Percentiles rank a stretch among this genome's conserved stretches.
These are phyloP conservation scores for Helichrysum umbraculigerum DNA, from an alignment of 129 eudicot genomes.

Conservation along the genomic window DNA sequence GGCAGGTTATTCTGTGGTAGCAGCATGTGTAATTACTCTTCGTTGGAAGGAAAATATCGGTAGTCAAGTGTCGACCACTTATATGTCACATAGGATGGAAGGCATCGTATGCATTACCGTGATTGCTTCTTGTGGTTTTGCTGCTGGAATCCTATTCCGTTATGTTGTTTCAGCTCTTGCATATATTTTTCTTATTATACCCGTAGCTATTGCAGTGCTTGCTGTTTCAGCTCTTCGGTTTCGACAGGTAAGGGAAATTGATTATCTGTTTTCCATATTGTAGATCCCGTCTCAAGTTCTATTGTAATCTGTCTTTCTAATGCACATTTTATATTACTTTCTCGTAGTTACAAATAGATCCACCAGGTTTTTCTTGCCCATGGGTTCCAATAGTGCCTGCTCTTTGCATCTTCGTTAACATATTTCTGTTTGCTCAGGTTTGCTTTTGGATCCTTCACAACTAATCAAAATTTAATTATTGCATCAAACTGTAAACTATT, in stretches of 20 bases:
- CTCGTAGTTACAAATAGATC: slow-evolving; percentile 51
- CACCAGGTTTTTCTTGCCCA: slow-evolving; percentile 92
- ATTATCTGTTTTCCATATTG: background rate
- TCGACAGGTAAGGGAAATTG: slow-evolving; percentile 62
- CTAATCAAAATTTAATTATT: background rate
- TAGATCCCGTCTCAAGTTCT: background rate
- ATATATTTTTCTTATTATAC: slow-evolving; percentile 42
- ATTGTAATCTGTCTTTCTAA: background rate
- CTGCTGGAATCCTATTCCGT: slow-evolving; percentile 76
- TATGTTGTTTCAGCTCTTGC: slow-evolving; percentile 49
- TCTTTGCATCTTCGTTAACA: slow-evolving; percentile 78
- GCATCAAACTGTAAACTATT: background rate
- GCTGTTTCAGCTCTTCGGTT: slow-evolving; percentile 59
- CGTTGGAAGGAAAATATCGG: slow-evolving; percentile 65
- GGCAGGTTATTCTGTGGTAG: slow-evolving; percentile 98
- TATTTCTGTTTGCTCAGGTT: slow-evolving; percentile 96
- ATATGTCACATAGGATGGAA: slow-evolving; percentile 57
- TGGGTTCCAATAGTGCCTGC: slow-evolving; percentile 89
- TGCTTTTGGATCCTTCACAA: slow-evolving; percentile 15
- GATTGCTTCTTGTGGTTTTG: slow-evolving; percentile 72
- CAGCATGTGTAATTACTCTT: slow-evolving; percentile 88
- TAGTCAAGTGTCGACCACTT: slow-evolving; percentile 34
- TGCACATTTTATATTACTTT: slow-evolving; percentile 11
- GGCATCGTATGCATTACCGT: slow-evolving; percentile 64
- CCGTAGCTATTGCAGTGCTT: slow-evolving; percentile 46